These are phyloP conservation scores for Aspergillus pseudoterreus DNA, from an alignment of 2,329 filamentous ascomycete genomes.

Conservation along the genomic window DNA sequence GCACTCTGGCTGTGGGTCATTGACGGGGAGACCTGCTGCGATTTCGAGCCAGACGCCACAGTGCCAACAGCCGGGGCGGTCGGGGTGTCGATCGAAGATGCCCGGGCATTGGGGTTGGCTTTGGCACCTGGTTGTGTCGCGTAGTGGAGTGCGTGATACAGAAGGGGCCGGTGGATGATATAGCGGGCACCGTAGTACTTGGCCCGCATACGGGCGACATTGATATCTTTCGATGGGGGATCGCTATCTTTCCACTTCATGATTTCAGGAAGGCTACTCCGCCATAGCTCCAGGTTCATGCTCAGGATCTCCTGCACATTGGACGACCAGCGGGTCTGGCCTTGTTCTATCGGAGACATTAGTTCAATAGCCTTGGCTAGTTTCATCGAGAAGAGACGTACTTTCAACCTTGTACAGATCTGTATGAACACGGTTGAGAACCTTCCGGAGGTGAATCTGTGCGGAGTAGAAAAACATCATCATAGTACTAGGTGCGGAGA, in stretches of 20 bases:
- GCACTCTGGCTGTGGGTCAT: slow-evolving; percentile 27
- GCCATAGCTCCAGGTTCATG: slow-evolving; percentile 53
- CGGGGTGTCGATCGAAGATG: slow-evolving; percentile 29
- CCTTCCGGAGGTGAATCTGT: slow-evolving; percentile 58
- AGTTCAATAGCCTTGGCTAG: not conserved
- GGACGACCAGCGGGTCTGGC: slow-evolving; percentile 33
- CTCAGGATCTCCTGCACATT: slow-evolving; percentile 41
- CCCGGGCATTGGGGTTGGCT: slow-evolving; percentile 36
- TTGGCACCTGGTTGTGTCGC: slow-evolving; percentile 17
- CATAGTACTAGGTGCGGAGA: slow-evolving; percentile 32
- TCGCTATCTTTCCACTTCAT: slow-evolving; percentile 67
- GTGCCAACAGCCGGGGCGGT: slow-evolving; percentile 7
- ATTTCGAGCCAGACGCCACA: slow-evolving; percentile 18
- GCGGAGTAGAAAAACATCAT: slow-evolving; percentile 58
- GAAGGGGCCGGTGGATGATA: slow-evolving; percentile 80
- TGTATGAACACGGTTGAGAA: slow-evolving; percentile 54
- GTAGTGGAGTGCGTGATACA: slow-evolving; percentile 57
- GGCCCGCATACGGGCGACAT: slow-evolving; percentile 77
- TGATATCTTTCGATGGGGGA: slow-evolving; percentile 68
- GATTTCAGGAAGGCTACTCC: slow-evolving; percentile 44
- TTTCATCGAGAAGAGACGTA: slow-evolving; percentile 12
- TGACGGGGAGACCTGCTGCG: slow-evolving; percentile 36
- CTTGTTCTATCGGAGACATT: slow-evolving; percentile 21
- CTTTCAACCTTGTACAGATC: slow-evolving; percentile 49
- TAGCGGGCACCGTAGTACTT: slow-evolving; percentile 94